These are phyloP conservation scores for Knufia fluminis DNA, from an alignment of 2,329 filamentous ascomycete species.

Conservation along the genomic window DNA sequence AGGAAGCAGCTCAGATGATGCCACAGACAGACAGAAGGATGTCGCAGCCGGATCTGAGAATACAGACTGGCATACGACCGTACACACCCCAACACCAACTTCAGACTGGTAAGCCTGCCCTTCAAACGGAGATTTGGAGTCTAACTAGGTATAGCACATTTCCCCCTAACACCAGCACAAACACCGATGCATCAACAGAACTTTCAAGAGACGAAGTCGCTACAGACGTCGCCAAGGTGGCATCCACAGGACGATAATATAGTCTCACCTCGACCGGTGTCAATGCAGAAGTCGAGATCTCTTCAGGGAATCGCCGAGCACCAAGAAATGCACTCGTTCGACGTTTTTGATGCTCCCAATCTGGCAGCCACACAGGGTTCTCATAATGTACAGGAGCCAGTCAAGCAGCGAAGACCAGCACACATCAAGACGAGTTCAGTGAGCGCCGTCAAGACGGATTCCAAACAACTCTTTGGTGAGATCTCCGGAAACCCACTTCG, in stretches of 20 bases:
- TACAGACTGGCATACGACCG: constrained; percentile 39
- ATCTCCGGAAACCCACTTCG: constrained; percentile 9
- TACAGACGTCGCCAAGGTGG: constrained; percentile 33
- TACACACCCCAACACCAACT: constrained; percentile 55
- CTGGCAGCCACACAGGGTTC: constrained; percentile 40
- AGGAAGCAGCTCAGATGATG: constrained; percentile 18
- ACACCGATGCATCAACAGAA: constrained; percentile 32
- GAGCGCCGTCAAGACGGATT: background rate
- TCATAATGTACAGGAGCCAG: constrained; percentile 21
- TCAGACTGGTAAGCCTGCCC: constrained; percentile 44
- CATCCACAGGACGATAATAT: constrained; percentile 27
- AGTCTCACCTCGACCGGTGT: constrained; percentile 28
- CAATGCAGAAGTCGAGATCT: constrained; percentile 39
- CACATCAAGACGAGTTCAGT: constrained; percentile 11
- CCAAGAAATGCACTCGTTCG: constrained; percentile 50
- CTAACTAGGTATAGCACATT: constrained; percentile 43
- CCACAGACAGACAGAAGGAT: constrained; percentile 26
- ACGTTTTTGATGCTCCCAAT: constrained; percentile 49
- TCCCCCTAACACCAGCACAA: constrained; percentile 60
- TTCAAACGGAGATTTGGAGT: background rate
- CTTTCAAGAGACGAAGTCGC: constrained; percentile 31
- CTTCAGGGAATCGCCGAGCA: constrained; percentile 48
- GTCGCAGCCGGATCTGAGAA: constrained; percentile 32
- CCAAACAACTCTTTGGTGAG: constrained; percentile 12
- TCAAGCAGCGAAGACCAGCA: constrained; percentile 9